Conservation (phyloP, 179 eudicot species). For the Gypsophila paniculata region DNA sequence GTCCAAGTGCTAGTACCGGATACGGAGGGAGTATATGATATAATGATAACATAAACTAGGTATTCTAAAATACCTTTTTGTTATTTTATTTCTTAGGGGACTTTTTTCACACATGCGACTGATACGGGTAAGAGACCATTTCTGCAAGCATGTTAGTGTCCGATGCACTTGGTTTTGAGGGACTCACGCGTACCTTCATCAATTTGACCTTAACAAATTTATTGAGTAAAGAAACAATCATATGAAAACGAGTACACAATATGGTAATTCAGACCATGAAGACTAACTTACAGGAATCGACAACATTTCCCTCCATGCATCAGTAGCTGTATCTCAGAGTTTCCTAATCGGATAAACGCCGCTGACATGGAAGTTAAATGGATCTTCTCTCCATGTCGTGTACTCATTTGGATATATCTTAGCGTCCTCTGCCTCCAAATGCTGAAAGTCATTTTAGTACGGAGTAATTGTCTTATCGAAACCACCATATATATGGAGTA, state of each 20-base stretch:
- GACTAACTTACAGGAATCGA: conserved; percentile 42
- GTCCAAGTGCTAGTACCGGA: background rate
- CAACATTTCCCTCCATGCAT: conserved; percentile 60
- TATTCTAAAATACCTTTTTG: conserved; percentile 13
- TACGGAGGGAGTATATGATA: background rate
- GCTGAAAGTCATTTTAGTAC: conserved; percentile 40
- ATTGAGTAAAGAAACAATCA: too few relatives aligned
- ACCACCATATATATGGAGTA: too few relatives aligned
- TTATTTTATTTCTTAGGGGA: too few relatives aligned
- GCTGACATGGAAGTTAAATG: conserved; percentile 45
- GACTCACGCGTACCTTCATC: too few relatives aligned
- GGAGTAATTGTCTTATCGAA: too few relatives aligned
- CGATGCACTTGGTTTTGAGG: too few relatives aligned
- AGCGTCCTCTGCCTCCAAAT: conserved; percentile 80
- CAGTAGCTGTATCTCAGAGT: conserved; percentile 47
- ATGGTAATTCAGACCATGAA: too few relatives aligned
- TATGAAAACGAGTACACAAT: too few relatives aligned
- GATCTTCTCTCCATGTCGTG: conserved; percentile 65
- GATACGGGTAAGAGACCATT: too few relatives aligned
- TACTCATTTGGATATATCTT: conserved; percentile 54
- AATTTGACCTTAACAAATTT: background rate
- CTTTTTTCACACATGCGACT: too few relatives aligned
- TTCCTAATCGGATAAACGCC: conserved; percentile 46
- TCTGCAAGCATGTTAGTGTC: too few relatives aligned
- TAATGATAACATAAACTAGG: background rate